A percentile compares a stretch with the other conserved stretches of the same genome.
These are phyloP conservation scores for Paramecium bursaria DNA, from an alignment of 73 alveolate genomes.

Conservation along the genomic window DNA sequence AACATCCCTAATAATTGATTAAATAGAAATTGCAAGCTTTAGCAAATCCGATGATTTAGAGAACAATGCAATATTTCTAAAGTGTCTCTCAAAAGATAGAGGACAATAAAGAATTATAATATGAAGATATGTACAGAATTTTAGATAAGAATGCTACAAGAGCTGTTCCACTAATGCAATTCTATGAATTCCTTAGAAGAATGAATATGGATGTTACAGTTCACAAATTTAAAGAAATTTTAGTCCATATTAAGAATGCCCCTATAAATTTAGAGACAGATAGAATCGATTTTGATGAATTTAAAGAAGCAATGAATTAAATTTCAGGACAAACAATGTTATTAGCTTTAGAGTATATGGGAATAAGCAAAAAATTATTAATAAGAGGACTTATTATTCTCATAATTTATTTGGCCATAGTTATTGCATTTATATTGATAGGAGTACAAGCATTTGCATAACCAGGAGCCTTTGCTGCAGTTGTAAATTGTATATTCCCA, in stretches of 20 bases:
- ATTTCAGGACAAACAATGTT: conserved; percentile 37
- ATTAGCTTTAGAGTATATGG: conserved; percentile 14
- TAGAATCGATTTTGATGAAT: conserved; percentile 29
- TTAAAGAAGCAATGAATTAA: conserved; percentile 38
- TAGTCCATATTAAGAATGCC: conserved; percentile 1
- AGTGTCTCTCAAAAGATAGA: conserved; percentile 6
- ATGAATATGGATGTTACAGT: conserved; percentile 37
- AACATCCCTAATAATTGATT: conserved; percentile 17
- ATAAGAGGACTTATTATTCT: conserved; percentile 8
- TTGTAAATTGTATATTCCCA: conserved; percentile 16
- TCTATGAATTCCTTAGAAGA: conserved; percentile 40
- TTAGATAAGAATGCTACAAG: conserved; percentile 33
- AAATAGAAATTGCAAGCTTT: conserved; percentile 36
- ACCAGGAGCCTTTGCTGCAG: conserved; percentile 57
- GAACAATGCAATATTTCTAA: conserved; percentile 41
- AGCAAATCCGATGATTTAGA: conserved; percentile 16
- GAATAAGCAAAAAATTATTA: conserved; percentile 18
- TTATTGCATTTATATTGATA: conserved; percentile 3
- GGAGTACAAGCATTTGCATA: conserved; percentile 56
- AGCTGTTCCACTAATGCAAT: background rate
- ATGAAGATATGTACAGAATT: conserved; percentile 51
- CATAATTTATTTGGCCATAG: conserved; percentile 5
- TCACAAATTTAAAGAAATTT: conserved; percentile 24
- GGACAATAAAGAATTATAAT: conserved; percentile 37
- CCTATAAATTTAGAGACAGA: background rate